phyloP scores from a whole-genome alignment of 2,329 filamentous ascomycete genomes.

The Trichoderma harzianum region DNA sequence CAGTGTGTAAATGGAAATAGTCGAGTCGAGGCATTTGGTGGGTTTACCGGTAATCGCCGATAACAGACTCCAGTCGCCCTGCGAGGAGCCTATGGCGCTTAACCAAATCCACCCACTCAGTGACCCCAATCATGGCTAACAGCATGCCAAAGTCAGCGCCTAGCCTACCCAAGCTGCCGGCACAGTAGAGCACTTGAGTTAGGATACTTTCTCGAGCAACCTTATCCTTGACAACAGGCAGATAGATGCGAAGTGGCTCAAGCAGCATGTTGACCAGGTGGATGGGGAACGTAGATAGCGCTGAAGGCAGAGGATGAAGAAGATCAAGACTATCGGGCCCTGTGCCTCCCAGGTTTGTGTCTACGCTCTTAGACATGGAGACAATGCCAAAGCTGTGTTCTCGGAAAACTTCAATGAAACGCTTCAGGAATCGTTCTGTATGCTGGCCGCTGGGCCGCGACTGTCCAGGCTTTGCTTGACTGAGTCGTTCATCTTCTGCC shows the following conservation, averaged over 20 bases:
- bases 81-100: conserved; percentile 83
- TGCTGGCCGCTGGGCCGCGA: conserved; percentile 75
- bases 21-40: background rate
- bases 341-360: conserved; percentile 39
- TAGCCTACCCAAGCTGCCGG: conserved; percentile 81
- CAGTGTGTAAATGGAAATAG: background rate
- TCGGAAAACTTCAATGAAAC: conserved; percentile 95
- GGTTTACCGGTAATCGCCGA: conserved; percentile 47
- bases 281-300: conserved; percentile 78
- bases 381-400: conserved; percentile 97
- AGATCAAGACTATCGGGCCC: conserved; percentile 28
- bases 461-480: conserved; percentile 40
- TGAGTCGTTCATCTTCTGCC: conserved; percentile 75
- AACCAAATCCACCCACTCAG: conserved; percentile 85
- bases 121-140: conserved; percentile 57
- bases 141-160: conserved; percentile 93
- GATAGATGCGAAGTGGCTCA: conserved; percentile 69
- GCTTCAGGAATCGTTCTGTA: conserved; percentile 88
- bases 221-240: conserved; percentile 78
- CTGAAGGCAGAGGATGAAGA: conserved; percentile 65
- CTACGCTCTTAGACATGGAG: conserved; percentile 86
- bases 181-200: conserved; percentile 91
- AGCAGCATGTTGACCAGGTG: conserved; percentile 79
- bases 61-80: conserved; percentile 69
- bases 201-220: conserved; percentile 80